These are phyloP conservation scores for Ogataea parapolymorpha DNA, from an alignment of 805 yeast genomes.

Conservation along the genomic window DNA sequence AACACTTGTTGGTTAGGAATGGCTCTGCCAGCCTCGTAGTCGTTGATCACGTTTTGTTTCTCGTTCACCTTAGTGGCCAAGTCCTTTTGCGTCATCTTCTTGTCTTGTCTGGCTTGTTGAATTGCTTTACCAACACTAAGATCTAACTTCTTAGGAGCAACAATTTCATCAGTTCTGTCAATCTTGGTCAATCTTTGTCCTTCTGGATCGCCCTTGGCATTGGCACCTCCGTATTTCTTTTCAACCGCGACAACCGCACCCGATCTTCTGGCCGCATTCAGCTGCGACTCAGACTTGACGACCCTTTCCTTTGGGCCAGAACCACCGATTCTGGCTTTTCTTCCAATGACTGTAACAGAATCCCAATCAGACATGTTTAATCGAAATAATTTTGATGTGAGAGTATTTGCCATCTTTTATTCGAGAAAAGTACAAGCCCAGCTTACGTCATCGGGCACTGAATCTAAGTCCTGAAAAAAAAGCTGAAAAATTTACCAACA, in stretches of 20 bases:
- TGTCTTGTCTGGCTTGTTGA: slow-evolving; percentile 79
- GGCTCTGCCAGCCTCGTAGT: slow-evolving; percentile 96
- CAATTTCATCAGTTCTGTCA: slow-evolving; percentile 91
- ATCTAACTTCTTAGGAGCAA: slow-evolving; percentile 86
- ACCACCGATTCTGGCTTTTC: slow-evolving; percentile 80
- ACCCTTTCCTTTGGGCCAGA: slow-evolving; percentile 79
- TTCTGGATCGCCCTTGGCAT: slow-evolving; percentile 67
- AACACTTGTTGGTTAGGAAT: slow-evolving; percentile 93
- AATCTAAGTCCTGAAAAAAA: background rate
- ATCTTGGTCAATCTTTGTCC: slow-evolving; percentile 94
- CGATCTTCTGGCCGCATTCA: slow-evolving; percentile 91
- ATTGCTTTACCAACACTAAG: slow-evolving; percentile 84
- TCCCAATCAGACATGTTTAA: slow-evolving; percentile 75
- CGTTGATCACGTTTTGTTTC: slow-evolving; percentile 92
- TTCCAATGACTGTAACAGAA: slow-evolving; percentile 82
- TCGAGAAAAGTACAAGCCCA: slow-evolving; percentile 7
- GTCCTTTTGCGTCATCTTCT: slow-evolving; percentile 90
- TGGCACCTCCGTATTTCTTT: slow-evolving; percentile 79
- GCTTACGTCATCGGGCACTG: slow-evolving; percentile 3
- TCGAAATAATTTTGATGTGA: background rate
- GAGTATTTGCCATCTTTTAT: slow-evolving; percentile 6
- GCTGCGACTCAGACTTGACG: slow-evolving; percentile 70
- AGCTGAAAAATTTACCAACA: slow-evolving; percentile 5
- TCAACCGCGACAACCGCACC: slow-evolving; percentile 90
- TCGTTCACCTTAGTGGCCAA: slow-evolving; percentile 93